phyloP scores from a whole-genome alignment of 2,329 filamentous ascomycete species.

The Blastomyces silverae region DNA sequence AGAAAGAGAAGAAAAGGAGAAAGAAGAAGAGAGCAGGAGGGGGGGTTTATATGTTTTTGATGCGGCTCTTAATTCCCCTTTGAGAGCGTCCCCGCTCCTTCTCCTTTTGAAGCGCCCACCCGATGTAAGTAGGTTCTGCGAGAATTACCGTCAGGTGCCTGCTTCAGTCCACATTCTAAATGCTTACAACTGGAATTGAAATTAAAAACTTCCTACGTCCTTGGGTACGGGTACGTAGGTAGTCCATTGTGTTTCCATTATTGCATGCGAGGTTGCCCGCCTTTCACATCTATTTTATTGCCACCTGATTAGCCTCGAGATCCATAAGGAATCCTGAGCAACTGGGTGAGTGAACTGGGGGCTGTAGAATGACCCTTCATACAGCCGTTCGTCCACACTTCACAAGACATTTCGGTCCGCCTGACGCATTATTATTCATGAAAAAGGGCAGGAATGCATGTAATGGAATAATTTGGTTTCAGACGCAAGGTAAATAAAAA shows the following conservation, averaged over 20 bases:
- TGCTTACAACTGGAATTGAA: no score
- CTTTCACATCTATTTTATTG: no score
- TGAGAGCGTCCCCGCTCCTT: not conserved
- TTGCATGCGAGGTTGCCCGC: no score
- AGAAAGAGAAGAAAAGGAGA: not conserved
- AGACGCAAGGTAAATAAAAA: not conserved
- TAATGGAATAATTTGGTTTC: not conserved
- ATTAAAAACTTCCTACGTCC: no score
- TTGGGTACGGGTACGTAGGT: no score
- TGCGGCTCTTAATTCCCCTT: conserved; percentile 6
- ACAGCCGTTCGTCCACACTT: not conserved
- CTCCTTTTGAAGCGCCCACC: not conserved
- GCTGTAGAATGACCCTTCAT: not conserved
- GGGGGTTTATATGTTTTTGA: not conserved
- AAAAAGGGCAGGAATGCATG: not conserved
- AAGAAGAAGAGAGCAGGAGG: not conserved
- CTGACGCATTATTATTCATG: not conserved
- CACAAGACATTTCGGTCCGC: not conserved
- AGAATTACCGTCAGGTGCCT: not conserved
- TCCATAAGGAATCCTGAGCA: no score
- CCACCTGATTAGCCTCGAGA: no score
- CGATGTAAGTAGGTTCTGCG: not conserved
- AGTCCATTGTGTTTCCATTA: no score
- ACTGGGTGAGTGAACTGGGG: not conserved
- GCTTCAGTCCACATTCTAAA: not conserved